phyloP scores from a whole-genome alignment of 1,284 basidiomycete genomes.

The Cutaneotrichosporon cutaneum region DNA sequence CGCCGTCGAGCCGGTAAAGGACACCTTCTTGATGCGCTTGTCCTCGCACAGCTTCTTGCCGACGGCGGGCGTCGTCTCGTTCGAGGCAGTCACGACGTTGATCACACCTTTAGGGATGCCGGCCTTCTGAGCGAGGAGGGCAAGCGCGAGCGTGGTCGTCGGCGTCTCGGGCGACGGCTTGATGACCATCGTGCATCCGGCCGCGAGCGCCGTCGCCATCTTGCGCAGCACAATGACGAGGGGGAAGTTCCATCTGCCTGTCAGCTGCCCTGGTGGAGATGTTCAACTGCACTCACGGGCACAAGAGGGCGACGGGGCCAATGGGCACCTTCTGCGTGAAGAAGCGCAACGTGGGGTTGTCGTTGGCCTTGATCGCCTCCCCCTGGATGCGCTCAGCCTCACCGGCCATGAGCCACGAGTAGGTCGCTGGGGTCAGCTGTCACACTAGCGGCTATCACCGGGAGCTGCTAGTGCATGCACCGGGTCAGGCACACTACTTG shows the following conservation, averaged over 20 bases:
- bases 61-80: conserved; percentile 50
- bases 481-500: neutral
- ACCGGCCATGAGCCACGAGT: conserved; percentile 53
- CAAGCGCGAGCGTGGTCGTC: conserved; percentile 71
- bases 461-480: too few species aligned
- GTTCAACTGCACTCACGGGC: conserved; percentile 31
- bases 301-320: conserved; percentile 56
- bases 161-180: conserved; percentile 86
- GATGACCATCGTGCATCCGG: conserved; percentile 44
- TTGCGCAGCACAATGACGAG: conserved; percentile 74
- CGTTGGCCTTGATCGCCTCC: conserved; percentile 59
- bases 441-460: too few species aligned
- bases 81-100: conserved; percentile 77
- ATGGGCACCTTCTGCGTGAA: conserved; percentile 62
- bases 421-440: conserved; percentile 16
- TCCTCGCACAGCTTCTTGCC: conserved; percentile 35
- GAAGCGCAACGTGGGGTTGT: conserved; percentile 25
- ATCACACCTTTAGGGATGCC: conserved; percentile 87
- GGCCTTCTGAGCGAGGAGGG: conserved; percentile 26
- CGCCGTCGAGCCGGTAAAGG: conserved; percentile 81
- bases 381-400: conserved; percentile 68
- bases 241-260: conserved; percentile 67
- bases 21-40: conserved; percentile 62
- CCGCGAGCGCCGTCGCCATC: conserved; percentile 79
- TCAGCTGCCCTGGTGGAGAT: neutral